phyloP scores from a whole-genome alignment of 192 early-diverging fungal genomes.

The Backusella macrospora region DNA sequence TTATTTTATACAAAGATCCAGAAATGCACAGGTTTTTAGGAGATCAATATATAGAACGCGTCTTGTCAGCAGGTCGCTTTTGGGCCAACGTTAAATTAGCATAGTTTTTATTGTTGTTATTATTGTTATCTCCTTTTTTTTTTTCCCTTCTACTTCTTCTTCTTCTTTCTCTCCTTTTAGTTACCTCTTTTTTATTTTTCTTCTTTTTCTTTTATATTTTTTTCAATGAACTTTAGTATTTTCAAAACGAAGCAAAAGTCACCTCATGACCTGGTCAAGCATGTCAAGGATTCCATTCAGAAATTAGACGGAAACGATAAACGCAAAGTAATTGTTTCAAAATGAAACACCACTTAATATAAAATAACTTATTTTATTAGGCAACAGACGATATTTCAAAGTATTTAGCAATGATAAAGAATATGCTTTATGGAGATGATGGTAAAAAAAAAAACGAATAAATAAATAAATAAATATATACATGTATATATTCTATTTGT shows the following conservation, averaged over 20 bases:
- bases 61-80: constrained; percentile 4
- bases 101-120: neutral
- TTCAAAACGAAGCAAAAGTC: constrained; percentile 85
- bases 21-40: constrained; percentile 10
- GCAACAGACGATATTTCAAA: constrained; percentile 97
- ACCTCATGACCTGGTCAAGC: constrained; percentile 87
- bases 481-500: neutral
- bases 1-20: neutral
- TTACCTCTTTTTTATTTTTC: constrained; percentile 15
- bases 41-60: neutral
- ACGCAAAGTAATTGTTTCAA: constrained; percentile 60
- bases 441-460: constrained; percentile 51
- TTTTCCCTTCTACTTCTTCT: neutral
- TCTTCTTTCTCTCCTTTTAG: neutral
- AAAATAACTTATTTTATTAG: constrained; percentile 51
- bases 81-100: neutral
- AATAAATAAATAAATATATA: neutral
- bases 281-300: constrained; percentile 82
- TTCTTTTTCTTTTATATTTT: constrained; percentile 16
- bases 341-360: neutral
- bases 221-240: constrained; percentile 65
- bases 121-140: neutral
- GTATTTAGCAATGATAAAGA: constrained; percentile 90
- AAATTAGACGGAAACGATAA: constrained; percentile 72
- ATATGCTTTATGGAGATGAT: constrained; percentile 92